Evolutionary conservation across 306 rosid species (phyloP).

Genomic region (Prinsepia uniflora): DNA sequence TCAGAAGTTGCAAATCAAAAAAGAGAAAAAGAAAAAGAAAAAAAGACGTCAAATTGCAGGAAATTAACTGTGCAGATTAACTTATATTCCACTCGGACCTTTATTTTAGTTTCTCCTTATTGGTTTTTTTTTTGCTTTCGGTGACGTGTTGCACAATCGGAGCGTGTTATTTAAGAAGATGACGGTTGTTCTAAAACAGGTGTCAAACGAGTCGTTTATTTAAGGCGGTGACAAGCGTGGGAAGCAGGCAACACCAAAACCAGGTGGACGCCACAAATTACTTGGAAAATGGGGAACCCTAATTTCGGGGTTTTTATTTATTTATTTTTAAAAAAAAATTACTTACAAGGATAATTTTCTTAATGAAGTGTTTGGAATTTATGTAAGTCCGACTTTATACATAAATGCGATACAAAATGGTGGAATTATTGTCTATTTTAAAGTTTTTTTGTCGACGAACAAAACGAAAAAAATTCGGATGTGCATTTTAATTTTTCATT

Average conservation of each 20-base stretch:
- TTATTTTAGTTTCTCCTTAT: neutral
- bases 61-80: neutral
- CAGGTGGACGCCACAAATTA: conserved; percentile 12
- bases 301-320: neutral
- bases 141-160: neutral
- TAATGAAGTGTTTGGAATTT: no score
- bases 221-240: conserved; percentile 18
- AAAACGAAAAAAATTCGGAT: no score
- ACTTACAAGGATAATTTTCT: no score
- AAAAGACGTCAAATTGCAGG: neutral
- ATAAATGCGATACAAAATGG: no score
- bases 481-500: no score
- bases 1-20: neutral
- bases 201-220: neutral
- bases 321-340: neutral
- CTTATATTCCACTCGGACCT: neutral
- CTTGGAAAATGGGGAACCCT: neutral
- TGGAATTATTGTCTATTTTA: no score
- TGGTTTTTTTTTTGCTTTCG: neutral
- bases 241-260: conserved; percentile 17
- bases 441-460: no score
- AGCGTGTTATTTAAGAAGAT: neutral
- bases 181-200: neutral
- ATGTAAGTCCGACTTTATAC: no score
- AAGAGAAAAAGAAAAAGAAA: neutral